phyloP scores from a whole-genome alignment of 2,329 filamentous ascomycete genomes.

The Hortaea werneckii region DNA sequence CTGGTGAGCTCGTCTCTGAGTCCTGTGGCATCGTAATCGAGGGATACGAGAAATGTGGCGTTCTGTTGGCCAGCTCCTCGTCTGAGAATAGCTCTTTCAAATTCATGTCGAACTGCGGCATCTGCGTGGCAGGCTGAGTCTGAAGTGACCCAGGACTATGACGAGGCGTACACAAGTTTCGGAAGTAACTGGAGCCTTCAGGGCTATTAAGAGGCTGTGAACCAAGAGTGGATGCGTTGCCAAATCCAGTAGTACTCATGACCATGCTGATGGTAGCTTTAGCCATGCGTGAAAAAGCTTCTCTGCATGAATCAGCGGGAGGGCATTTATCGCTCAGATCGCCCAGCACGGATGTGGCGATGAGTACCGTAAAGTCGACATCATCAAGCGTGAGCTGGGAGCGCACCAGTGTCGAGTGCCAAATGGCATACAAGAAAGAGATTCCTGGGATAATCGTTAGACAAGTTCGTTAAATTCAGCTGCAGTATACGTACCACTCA shows the following conservation, averaged over 20 bases:
- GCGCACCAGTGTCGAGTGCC: slow-evolving; percentile 85
- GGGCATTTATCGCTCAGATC: slow-evolving; percentile 93
- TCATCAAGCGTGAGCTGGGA: slow-evolving; percentile 84
- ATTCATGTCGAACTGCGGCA: slow-evolving; percentile 51
- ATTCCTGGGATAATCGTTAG: slow-evolving; percentile 44
- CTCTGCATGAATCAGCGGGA: slow-evolving; percentile 84
- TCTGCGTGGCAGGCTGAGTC: not conserved
- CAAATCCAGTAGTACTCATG: slow-evolving; percentile 68
- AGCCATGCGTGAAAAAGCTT: slow-evolving; percentile 89
- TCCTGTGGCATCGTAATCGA: slow-evolving; percentile 1
- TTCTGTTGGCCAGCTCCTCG: slow-evolving; percentile 27
- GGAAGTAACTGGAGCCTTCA: slow-evolving; percentile 12
- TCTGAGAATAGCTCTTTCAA: slow-evolving; percentile 42
- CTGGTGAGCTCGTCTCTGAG: slow-evolving; percentile 1
- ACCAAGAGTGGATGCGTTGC: slow-evolving; percentile 28
- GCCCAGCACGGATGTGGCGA: slow-evolving; percentile 82
- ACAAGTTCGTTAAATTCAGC: not conserved
- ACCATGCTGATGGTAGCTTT: slow-evolving; percentile 97
- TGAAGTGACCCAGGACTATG: not conserved
- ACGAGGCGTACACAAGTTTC: not conserved
- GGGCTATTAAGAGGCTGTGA: slow-evolving; percentile 18
- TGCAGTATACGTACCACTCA: slow-evolving; percentile 57
- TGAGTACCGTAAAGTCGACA: slow-evolving; percentile 92
- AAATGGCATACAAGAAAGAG: slow-evolving; percentile 92
- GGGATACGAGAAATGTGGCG: slow-evolving; percentile 13